Evolutionary conservation across 2,329 filamentous ascomycete genomes (phyloP).

Genomic region (Trichoderma semiorbis): DNA sequence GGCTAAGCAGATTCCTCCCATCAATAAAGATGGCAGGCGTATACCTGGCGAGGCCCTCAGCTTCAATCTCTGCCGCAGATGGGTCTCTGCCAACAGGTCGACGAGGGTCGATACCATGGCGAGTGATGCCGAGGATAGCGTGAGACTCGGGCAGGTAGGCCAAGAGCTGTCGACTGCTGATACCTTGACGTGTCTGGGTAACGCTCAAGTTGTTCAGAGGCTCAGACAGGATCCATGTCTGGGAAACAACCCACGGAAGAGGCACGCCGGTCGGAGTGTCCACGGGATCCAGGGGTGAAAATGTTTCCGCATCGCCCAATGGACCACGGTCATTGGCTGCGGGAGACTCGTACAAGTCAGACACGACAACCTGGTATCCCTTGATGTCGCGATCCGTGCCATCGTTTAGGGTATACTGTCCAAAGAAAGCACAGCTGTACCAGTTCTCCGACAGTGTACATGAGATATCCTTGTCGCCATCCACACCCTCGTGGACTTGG

Average conservation of each 20-base stretch:
- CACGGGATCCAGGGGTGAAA: conserved; percentile 70
- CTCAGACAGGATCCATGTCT: conserved; percentile 76
- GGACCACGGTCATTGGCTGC: conserved; percentile 80
- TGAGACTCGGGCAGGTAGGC: conserved; percentile 71
- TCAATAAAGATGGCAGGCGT: conserved; percentile 76
- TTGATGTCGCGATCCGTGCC: conserved; percentile 58
- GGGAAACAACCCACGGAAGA: conserved; percentile 72
- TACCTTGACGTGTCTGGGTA: conserved; percentile 87
- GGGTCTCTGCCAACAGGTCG: conserved; percentile 83
- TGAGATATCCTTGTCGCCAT: conserved; percentile 68
- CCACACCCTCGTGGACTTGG: conserved; percentile 67
- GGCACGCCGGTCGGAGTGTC: conserved; percentile 52
- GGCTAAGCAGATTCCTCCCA: conserved; percentile 73
- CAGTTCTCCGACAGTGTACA: conserved; percentile 90
- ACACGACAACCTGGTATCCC: conserved; percentile 80
- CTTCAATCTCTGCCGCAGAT: conserved; percentile 69
- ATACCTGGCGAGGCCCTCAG: conserved; percentile 77
- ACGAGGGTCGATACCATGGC: conserved; percentile 75
- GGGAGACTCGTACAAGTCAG: conserved; percentile 87
- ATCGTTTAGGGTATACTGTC: conserved; percentile 56
- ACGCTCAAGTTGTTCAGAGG: conserved; percentile 77
- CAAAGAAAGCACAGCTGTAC: conserved; percentile 82
- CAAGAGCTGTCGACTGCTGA: conserved; percentile 77
- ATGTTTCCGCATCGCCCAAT: conserved; percentile 65
- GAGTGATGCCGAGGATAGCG: conserved; percentile 75